Evolutionary conservation across 805 yeast genomes (phyloP).

Genomic region (Wickerhamomyces queroliae): DNA sequence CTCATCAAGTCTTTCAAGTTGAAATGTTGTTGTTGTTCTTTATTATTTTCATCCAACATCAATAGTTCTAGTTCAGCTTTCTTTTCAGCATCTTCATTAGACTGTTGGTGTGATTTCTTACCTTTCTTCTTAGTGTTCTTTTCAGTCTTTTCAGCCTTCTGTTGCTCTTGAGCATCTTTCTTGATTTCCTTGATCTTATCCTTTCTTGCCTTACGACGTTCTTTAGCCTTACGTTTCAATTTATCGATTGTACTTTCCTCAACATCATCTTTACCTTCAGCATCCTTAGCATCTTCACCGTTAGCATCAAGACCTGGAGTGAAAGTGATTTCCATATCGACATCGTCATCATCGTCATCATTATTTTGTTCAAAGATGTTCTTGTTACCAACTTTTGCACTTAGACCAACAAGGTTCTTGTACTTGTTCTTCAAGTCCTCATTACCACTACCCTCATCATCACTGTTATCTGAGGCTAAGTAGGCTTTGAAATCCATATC

Average conservation of each 20-base stretch:
- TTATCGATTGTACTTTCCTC: conserved; percentile 76
- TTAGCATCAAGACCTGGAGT: conserved; percentile 72
- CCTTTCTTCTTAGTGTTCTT: conserved; percentile 24
- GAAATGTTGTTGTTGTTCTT: conserved; percentile 55
- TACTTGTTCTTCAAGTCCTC: conserved; percentile 49
- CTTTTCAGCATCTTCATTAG: conserved; percentile 33
- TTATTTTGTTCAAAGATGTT: conserved; percentile 29
- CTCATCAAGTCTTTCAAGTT: conserved; percentile 72
- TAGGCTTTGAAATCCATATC: conserved; percentile 92
- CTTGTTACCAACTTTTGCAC: conserved; percentile 28
- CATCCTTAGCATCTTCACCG: conserved; percentile 24
- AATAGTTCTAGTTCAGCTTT: conserved; percentile 71
- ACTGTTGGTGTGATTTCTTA: conserved; percentile 21
- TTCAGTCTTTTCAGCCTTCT: conserved; percentile 35
- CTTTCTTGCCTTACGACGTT: conserved; percentile 81
- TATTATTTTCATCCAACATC: conserved; percentile 41
- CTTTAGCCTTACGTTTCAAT: conserved; percentile 84
- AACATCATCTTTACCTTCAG: conserved; percentile 33
- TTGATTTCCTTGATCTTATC: conserved; percentile 64
- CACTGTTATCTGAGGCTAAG: conserved; percentile 73
- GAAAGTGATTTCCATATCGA: conserved; percentile 94
- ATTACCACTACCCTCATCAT: conserved; percentile 35
- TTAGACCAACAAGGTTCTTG: conserved; percentile 46
- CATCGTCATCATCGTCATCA: conserved; percentile 51
- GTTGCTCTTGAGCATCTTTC: conserved; percentile 45